A percentile compares a stretch with the other conserved stretches of the same genome.
Evolutionary conservation across 1,139 yeast genomes (phyloP).

Genomic region (Arxiozyma slooffiae): DNA sequence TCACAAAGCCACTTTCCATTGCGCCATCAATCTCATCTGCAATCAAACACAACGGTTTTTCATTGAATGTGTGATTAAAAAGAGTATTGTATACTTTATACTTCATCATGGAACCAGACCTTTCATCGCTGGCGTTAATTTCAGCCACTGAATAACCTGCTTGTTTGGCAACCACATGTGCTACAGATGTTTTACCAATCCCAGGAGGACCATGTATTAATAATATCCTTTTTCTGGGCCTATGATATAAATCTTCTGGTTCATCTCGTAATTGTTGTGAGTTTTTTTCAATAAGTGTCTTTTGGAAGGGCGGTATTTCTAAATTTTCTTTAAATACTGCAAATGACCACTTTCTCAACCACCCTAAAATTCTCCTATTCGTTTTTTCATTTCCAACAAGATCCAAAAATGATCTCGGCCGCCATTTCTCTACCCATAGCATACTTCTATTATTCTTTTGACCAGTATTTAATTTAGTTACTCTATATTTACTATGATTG

Average conservation of each 20-base stretch:
- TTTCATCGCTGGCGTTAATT: constrained; percentile 82
- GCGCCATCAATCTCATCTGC: constrained; percentile 91
- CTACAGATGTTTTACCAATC: constrained; percentile 86
- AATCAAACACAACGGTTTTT: constrained; percentile 64
- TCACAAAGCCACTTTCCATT: constrained; percentile 73
- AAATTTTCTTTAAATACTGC: constrained; percentile 47
- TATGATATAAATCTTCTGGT: constrained; percentile 44
- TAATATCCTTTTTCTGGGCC: constrained; percentile 65
- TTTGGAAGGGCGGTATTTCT: constrained; percentile 12
- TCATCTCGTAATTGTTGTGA: constrained; percentile 5
- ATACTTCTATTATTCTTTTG: constrained; percentile 12
- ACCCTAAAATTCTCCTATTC: constrained; percentile 59
- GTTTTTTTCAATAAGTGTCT: not conserved
- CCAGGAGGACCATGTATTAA: constrained; percentile 91
- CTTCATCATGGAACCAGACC: constrained; percentile 47
- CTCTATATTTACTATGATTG: not conserved
- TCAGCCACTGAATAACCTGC: constrained; percentile 76
- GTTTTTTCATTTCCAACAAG: constrained; percentile 72
- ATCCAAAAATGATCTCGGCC: constrained; percentile 66
- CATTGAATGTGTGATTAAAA: constrained; percentile 48
- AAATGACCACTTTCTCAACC: constrained; percentile 77
- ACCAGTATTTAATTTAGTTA: not conserved
- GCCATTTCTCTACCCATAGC: constrained; percentile 75
- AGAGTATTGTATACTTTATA: constrained; percentile 64
- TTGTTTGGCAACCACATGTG: constrained; percentile 75